Evolutionary conservation across 1,284 basidiomycete species (phyloP).

Genomic region (Dichomitus squalens): DNA sequence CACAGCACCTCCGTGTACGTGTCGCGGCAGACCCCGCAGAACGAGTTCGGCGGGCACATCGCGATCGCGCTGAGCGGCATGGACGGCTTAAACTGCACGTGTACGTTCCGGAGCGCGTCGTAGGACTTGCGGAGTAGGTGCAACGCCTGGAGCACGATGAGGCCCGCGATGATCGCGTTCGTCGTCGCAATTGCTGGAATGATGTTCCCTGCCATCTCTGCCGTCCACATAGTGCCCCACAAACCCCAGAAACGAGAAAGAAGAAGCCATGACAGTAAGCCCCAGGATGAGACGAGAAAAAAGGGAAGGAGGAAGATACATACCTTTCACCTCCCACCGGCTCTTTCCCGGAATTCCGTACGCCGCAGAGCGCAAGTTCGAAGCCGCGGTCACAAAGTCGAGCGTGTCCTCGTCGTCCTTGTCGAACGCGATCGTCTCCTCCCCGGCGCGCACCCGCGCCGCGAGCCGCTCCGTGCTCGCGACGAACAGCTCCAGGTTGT

Average conservation of each 20-base stretch:
- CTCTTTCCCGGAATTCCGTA: slow-evolving; percentile 92
- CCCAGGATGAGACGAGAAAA: neutral
- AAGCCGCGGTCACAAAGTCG: slow-evolving; percentile 94
- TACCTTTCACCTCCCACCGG: slow-evolving; percentile 95
- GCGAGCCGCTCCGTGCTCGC: slow-evolving; percentile 83
- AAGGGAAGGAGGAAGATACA: slow-evolving; percentile 6
- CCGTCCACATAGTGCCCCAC: no score
- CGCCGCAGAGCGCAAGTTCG: slow-evolving; percentile 89
- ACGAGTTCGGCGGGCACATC: slow-evolving; percentile 66
- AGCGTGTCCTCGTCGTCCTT: slow-evolving; percentile 98
- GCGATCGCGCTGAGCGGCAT: slow-evolving; percentile 74
- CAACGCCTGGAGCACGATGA: slow-evolving; percentile 92
- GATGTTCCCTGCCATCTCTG: slow-evolving; percentile 99
- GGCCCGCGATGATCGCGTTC: slow-evolving; percentile 94
- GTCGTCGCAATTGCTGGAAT: slow-evolving; percentile 99
- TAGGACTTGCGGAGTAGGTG: slow-evolving; percentile 76
- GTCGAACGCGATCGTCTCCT: slow-evolving; percentile 88
- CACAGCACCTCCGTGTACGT: slow-evolving; percentile 78
- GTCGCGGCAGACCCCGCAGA: slow-evolving; percentile 87
- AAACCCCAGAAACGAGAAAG: no score
- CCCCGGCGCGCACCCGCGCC: slow-evolving; percentile 69
- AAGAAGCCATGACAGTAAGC: no score
- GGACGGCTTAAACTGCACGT: slow-evolving; percentile 73
- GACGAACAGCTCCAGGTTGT: slow-evolving; percentile 82
- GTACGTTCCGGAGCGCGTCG: slow-evolving; percentile 63